phyloP scores from a whole-genome alignment of 2,329 filamentous ascomycete species.

The Fusarium albidum region DNA sequence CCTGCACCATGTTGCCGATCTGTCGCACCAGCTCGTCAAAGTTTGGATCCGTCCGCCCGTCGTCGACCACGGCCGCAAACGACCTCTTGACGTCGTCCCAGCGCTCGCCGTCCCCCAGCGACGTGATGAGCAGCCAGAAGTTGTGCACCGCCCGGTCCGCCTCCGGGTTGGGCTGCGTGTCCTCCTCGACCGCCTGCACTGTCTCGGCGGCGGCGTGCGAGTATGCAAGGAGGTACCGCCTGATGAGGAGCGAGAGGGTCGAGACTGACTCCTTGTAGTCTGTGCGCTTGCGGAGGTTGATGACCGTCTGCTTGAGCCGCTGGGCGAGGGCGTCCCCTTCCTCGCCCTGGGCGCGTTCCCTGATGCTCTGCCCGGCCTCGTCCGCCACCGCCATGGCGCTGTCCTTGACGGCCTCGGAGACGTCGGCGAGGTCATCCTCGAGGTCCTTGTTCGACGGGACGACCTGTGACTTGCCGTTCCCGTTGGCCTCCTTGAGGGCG shows the following conservation, averaged over 20 bases:
- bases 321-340: conserved; percentile 77
- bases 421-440: conserved; percentile 61
- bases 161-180: conserved; percentile 76
- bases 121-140: conserved; percentile 81
- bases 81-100: conserved; percentile 79
- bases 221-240: conserved; percentile 81
- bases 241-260: conserved; percentile 76
- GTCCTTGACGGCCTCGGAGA: conserved; percentile 62
- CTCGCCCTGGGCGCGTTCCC: conserved; percentile 75
- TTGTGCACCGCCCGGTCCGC: conserved; percentile 79
- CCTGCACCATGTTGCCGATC: conserved; percentile 77
- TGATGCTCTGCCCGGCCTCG: conserved; percentile 74
- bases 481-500: conserved; percentile 51
- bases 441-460: conserved; percentile 71
- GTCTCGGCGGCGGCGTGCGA: conserved; percentile 76
- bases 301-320: conserved; percentile 78
- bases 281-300: conserved; percentile 75
- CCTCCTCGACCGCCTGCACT: conserved; percentile 71
- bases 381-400: conserved; percentile 61
- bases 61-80: conserved; percentile 75
- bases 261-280: conserved; percentile 91
- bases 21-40: conserved; percentile 82
- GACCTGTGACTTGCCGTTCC: conserved; percentile 38
- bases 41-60: conserved; percentile 79
- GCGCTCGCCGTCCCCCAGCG: conserved; percentile 76